A percentile compares a stretch with the other conserved stretches of the same genome.
Evolutionary conservation across 164 flowering plant genomes (phyloP).

Genomic region (Aristolochia californica): DNA sequence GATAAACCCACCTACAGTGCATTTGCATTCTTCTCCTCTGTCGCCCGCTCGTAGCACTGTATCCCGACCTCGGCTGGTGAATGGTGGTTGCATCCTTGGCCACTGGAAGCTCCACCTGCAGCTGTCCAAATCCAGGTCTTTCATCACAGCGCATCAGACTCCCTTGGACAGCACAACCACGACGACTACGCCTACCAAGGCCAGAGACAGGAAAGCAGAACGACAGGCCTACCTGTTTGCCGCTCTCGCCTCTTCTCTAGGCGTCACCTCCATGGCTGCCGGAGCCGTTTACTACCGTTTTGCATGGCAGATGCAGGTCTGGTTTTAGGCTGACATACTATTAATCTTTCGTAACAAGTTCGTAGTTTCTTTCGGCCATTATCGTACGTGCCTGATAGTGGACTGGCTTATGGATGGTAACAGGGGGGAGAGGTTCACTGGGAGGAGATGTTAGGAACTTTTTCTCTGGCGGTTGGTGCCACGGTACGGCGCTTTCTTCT

Average conservation of each 20-base stretch:
- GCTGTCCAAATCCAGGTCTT: no score
- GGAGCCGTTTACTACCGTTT: conserved; percentile 81
- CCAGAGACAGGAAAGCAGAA: conserved; percentile 65
- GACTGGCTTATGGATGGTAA: neutral
- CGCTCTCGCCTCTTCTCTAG: conserved; percentile 76
- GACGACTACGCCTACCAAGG: conserved; percentile 1
- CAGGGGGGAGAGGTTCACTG: conserved; percentile 75
- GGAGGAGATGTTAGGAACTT: conserved; percentile 79
- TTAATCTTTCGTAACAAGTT: no score
- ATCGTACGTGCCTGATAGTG: neutral
- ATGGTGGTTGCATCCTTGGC: no score
- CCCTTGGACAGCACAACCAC: no score
- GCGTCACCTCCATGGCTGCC: conserved; percentile 72
- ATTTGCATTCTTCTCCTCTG: no score
- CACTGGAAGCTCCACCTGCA: no score
- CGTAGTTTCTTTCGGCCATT: no score
- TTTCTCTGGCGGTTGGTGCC: conserved; percentile 79
- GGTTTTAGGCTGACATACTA: neutral
- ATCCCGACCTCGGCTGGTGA: no score
- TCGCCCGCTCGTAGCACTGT: no score
- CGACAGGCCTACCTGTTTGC: conserved; percentile 67
- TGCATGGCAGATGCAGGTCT: conserved; percentile 86
- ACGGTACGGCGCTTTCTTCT: conserved; percentile 40
- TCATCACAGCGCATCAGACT: no score
- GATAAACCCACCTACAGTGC: no score